Evolutionary conservation across 768 basidiomycete genomes (phyloP), one percentile per base, ranked within the genome.

Genomic region (Amanita exitialis): DNA sequence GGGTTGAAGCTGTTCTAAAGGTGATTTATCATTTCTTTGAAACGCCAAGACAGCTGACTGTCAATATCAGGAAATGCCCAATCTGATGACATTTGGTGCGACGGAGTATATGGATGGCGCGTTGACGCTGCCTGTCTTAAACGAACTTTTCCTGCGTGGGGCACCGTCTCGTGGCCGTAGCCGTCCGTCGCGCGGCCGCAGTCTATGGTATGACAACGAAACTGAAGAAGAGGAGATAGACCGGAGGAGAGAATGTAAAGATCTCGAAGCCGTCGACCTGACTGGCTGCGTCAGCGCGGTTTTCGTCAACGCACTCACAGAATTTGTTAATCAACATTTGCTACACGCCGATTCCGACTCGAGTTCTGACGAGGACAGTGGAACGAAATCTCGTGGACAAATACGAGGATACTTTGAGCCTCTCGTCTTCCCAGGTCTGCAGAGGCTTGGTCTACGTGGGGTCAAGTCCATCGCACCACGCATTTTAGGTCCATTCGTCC

Each of bases 41-140:
- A 20, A 50, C 60, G 51, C 46, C 53, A 44, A 39, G 4, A 32
- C 32, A 32, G 13, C 44, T 43, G 27, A 46, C n/a, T 25, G 41
- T 34, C 30, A 41, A 43, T 57, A 54, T 21, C 61, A 94, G 90
- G 91, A 95, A 76, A 82, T 85, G 68, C 90, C 91, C 0, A 92
- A 92, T 56, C 70, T 98, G 9, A 73, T 73, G 15, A 76, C 82
- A 7, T 91, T 99, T 56, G 94, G 94, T n/a, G 93, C 91, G 4
- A 97, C 95, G 2, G 95, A 99, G 64, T 99, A 97, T 63, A 97
- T 99, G 90, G 95, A 99, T 57, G 85, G 89, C 3, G 85, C 95
- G 0, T 73, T 99, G 37, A 89, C 85, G 10, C 70, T 88, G 13
- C 74, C 83, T 0, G 93, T 98, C 15, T 70, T 99, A 9, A 87